Percentiles rank a stretch among this genome's conserved stretches.
Evolutionary conservation across 1,139 yeast species (phyloP).

Genomic region (Debaryomyces coudertii): DNA sequence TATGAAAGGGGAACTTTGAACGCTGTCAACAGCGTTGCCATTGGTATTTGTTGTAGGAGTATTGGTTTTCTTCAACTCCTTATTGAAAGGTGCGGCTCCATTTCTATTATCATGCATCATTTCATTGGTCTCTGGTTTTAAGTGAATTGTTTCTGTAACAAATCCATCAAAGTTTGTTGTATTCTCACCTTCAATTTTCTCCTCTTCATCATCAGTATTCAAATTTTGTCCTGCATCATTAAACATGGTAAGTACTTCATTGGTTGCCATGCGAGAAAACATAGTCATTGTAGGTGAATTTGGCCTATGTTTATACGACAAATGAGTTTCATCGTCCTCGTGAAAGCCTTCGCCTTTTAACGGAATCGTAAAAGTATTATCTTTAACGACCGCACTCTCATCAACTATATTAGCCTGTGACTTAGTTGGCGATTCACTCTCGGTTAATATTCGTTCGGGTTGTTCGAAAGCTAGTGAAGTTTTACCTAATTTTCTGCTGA

Average conservation of each 20-base stretch:
- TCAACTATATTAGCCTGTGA: not conserved
- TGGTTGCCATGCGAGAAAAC: slow-evolving; percentile 73
- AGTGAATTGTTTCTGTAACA: slow-evolving; percentile 53
- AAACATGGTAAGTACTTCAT: slow-evolving; percentile 77
- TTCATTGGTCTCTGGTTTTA: not conserved
- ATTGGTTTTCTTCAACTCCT: slow-evolving; percentile 13
- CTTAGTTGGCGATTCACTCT: not conserved
- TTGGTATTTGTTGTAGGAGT: slow-evolving; percentile 38
- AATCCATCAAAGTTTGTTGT: slow-evolving; percentile 52
- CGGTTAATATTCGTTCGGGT: not conserved
- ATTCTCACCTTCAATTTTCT: slow-evolving; percentile 31
- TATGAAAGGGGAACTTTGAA: slow-evolving; percentile 51
- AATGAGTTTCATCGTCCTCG: slow-evolving; percentile 19
- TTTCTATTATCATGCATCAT: slow-evolving; percentile 11
- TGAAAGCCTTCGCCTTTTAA: slow-evolving; percentile 27
- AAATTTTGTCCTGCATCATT: slow-evolving; percentile 56
- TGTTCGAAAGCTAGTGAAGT: not conserved
- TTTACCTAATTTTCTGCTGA: slow-evolving; percentile 8
- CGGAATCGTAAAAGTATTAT: slow-evolving; percentile 38
- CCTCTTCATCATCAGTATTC: slow-evolving; percentile 36
- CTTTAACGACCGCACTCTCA: slow-evolving; percentile 11
- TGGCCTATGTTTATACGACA: slow-evolving; percentile 26
- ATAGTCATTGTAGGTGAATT: slow-evolving; percentile 79
- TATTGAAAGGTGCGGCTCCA: not conserved
- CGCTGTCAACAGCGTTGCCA: slow-evolving; percentile 23